Percentiles rank a stretch among this genome's conserved stretches.
phyloP scores from a whole-genome alignment of 306 rosid species.

The Prunus campanulata region DNA sequence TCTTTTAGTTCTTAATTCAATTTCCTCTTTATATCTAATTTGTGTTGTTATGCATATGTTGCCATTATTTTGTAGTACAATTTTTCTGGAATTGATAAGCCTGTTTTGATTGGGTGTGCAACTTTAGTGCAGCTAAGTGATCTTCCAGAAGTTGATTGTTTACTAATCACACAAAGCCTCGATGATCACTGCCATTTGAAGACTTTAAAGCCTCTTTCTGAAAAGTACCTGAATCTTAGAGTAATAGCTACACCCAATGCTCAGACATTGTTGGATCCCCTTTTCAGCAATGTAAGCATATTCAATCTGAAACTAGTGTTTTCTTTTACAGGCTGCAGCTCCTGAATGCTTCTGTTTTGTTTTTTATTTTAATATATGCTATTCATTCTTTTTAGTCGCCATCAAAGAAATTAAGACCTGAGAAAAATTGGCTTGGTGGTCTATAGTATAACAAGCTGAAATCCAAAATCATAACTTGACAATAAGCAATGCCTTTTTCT shows the following conservation, averaged over 20 bases:
- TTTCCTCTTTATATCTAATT: not conserved
- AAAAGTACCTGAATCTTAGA: conserved; percentile 56
- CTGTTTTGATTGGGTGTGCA: conserved; percentile 30
- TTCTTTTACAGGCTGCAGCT: not conserved
- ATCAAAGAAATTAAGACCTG: not conserved
- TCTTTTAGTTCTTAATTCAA: not conserved
- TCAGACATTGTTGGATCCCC: conserved; percentile 68
- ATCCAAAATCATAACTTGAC: not conserved
- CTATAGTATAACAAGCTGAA: not conserved
- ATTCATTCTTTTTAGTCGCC: not conserved
- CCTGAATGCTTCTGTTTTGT: not conserved
- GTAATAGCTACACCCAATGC: conserved; percentile 89
- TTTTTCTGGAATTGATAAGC: conserved; percentile 16
- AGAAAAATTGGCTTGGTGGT: not conserved
- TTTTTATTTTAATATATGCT: not conserved
- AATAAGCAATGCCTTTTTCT: not conserved
- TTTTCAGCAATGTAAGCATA: conserved; percentile 68
- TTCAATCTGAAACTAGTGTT: not conserved
- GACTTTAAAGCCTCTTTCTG: conserved; percentile 70
- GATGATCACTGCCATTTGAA: conserved; percentile 98
- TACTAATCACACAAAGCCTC: conserved; percentile 88
- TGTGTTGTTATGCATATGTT: not conserved
- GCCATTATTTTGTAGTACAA: not conserved
- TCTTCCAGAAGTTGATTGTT: conserved; percentile 80
- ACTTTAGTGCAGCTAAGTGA: conserved; percentile 73